Evolutionary conservation across 192 early-diverging fungal species (phyloP).

Genomic region (Podila horticola): DNA sequence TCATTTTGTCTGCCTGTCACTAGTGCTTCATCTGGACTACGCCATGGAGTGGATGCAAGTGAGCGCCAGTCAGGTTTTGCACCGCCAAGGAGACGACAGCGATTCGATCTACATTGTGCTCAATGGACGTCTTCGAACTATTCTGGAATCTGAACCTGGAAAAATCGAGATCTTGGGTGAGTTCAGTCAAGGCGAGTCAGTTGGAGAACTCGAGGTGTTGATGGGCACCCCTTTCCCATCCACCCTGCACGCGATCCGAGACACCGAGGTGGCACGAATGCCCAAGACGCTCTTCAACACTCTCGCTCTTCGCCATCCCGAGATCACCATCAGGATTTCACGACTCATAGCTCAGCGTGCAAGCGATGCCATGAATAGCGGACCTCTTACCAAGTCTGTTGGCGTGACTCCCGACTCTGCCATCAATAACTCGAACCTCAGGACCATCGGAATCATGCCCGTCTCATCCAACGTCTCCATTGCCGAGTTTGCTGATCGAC

Average conservation of each 20-base stretch:
- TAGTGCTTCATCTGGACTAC: conserved; percentile 81
- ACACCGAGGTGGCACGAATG: conserved; percentile 95
- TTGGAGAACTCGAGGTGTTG: conserved; percentile 95
- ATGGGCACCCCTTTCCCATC: conserved; percentile 75
- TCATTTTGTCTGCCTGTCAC: not conserved
- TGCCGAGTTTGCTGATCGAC: conserved; percentile 85
- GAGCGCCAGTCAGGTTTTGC: conserved; percentile 92
- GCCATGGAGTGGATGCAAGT: conserved; percentile 96
- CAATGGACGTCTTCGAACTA: conserved; percentile 91
- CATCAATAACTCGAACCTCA: conserved; percentile 92
- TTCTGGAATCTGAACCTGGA: conserved; percentile 72
- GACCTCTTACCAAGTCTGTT: conserved; percentile 9
- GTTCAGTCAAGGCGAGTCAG: conserved; percentile 94
- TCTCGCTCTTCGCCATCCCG: conserved; percentile 87
- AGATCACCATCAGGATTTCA: conserved; percentile 91
- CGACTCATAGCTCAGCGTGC: conserved; percentile 82
- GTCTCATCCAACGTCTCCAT: conserved; percentile 86
- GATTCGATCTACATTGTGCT: conserved; percentile 94
- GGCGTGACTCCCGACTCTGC: conserved; percentile 63
- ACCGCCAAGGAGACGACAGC: conserved; percentile 85
- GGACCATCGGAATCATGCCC: conserved; percentile 94
- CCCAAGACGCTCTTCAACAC: conserved; percentile 96
- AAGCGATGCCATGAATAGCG: conserved; percentile 35
- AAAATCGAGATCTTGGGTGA: conserved; percentile 88
- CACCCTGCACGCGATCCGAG: conserved; percentile 97